These are phyloP conservation scores for Globisporangium recalcitrans DNA, from an alignment of 352 stramenopile species.

Conservation along the genomic window DNA sequence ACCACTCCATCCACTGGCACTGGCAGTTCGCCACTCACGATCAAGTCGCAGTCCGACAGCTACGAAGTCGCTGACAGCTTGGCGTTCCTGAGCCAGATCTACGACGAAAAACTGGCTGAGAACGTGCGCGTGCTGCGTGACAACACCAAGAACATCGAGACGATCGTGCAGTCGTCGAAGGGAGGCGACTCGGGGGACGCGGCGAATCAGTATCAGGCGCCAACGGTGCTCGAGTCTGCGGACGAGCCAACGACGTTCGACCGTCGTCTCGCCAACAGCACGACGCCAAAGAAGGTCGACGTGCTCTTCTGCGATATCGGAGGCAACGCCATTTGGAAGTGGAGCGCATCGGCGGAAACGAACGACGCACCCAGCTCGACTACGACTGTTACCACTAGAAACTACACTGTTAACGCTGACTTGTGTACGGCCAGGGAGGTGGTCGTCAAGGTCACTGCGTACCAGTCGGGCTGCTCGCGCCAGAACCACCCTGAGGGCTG, in stretches of 20 bases:
- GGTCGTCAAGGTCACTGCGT: conserved; percentile 56
- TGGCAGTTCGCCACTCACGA: conserved; percentile 13
- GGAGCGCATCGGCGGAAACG: conserved; percentile 41
- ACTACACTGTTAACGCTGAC: conserved; percentile 21
- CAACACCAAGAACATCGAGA: conserved; percentile 47
- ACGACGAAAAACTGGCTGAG: conserved; percentile 40
- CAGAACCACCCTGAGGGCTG: conserved; percentile 66
- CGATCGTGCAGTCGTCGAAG: conserved; percentile 53
- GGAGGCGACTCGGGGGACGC: conserved; percentile 19
- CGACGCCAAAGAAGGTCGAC: conserved; percentile 30
- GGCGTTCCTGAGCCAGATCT: conserved; percentile 45
- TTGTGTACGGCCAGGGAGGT: conserved; percentile 22
- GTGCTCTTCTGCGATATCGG: conserved; percentile 69
- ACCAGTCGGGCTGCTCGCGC: conserved; percentile 54
- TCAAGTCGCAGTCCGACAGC: conserved; percentile 17
- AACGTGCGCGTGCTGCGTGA: conserved; percentile 43
- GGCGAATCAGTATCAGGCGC: conserved; percentile 35
- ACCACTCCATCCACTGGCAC: conserved; percentile 8
- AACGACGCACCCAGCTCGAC: conserved; percentile 22
- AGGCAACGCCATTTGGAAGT: conserved; percentile 76
- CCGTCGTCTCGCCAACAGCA: conserved; percentile 24
- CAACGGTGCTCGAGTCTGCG: conserved; percentile 36
- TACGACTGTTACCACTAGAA: conserved; percentile 12
- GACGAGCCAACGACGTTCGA: conserved; percentile 27
- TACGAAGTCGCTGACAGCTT: conserved; percentile 27